These are phyloP conservation scores for Cercophora samala DNA, from an alignment of 495 filamentous ascomycete species.

Conservation along the genomic window DNA sequence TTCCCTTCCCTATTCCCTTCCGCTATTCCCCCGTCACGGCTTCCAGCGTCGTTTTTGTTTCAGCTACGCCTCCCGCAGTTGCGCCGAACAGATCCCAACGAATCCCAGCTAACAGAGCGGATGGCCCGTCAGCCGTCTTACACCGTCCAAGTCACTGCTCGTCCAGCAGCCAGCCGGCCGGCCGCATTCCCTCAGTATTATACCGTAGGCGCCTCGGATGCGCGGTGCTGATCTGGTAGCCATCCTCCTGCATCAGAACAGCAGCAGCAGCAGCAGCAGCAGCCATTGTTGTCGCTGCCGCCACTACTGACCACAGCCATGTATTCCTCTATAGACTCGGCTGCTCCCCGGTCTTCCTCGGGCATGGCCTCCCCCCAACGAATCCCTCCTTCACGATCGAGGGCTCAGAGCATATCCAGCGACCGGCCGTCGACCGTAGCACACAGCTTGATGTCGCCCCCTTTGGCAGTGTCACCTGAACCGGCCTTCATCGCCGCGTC, in stretches of 20 bases:
- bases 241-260: constrained; percentile 18
- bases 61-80: constrained; percentile 19
- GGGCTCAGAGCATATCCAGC: constrained; percentile 55
- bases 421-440: constrained; percentile 51
- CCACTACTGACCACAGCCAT: constrained; percentile 24
- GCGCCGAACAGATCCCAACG: constrained; percentile 6
- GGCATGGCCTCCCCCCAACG: constrained; percentile 37
- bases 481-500: constrained; percentile 86
- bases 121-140: constrained; percentile 4
- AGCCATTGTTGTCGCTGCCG: constrained; percentile 18
- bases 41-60: constrained; percentile 21
- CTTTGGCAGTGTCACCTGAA: constrained; percentile 65
- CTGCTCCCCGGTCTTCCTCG: constrained; percentile 42
- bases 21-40: constrained; percentile 10
- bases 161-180: constrained; percentile 2
- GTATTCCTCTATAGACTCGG: constrained; percentile 30
- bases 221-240: constrained; percentile 10
- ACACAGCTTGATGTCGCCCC: constrained; percentile 57
- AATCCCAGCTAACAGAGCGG: constrained; percentile 19
- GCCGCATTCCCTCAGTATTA: constrained; percentile 8
- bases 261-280: not conserved
- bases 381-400: constrained; percentile 36
- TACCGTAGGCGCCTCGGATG: constrained; percentile 12
- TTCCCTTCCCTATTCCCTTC: constrained; percentile 1
- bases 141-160: not conserved